These are phyloP conservation scores for Ogataea sp. DNA, from an alignment of 805 yeast genomes.

Conservation along the genomic window DNA sequence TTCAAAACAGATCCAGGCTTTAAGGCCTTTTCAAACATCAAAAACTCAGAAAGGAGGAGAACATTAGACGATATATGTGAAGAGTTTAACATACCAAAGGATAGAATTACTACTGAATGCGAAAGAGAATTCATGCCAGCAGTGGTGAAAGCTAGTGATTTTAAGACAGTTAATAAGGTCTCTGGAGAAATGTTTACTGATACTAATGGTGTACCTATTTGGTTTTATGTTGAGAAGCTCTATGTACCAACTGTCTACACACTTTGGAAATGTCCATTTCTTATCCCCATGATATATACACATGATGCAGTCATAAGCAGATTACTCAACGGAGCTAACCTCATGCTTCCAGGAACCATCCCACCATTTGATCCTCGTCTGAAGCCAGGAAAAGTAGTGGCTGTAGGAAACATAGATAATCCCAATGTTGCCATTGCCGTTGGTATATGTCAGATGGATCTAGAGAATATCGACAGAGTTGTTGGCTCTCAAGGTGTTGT, in stretches of 20 bases:
- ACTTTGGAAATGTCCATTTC: conserved; percentile 58
- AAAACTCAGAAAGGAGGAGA: conserved; percentile 70
- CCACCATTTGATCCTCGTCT: conserved; percentile 49
- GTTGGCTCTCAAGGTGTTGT: conserved; percentile 73
- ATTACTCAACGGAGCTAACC: conserved; percentile 70
- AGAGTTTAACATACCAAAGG: conserved; percentile 31
- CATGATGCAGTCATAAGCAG: conserved; percentile 66
- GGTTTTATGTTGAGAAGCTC: conserved; percentile 60
- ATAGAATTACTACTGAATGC: conserved; percentile 31
- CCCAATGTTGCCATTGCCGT: conserved; percentile 67
- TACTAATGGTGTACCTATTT: conserved; percentile 56
- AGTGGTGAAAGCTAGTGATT: conserved; percentile 55
- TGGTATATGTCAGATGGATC: conserved; percentile 49
- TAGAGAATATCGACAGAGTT: conserved; percentile 36
- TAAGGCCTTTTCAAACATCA: conserved; percentile 72
- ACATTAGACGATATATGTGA: conserved; percentile 36
- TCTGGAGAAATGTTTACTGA: conserved; percentile 62
- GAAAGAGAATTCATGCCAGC: conserved; percentile 39
- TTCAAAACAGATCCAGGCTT: conserved; percentile 48
- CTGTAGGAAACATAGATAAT: conserved; percentile 49
- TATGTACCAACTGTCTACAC: conserved; percentile 66
- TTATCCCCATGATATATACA: conserved; percentile 64
- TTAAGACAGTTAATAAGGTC: conserved; percentile 39
- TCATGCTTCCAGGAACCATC: conserved; percentile 68
- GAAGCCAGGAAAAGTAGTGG: conserved; percentile 54